These are phyloP conservation scores for Agroathelia rolfsii DNA, from an alignment of 1,284 basidiomycete species.

Conservation along the genomic window DNA sequence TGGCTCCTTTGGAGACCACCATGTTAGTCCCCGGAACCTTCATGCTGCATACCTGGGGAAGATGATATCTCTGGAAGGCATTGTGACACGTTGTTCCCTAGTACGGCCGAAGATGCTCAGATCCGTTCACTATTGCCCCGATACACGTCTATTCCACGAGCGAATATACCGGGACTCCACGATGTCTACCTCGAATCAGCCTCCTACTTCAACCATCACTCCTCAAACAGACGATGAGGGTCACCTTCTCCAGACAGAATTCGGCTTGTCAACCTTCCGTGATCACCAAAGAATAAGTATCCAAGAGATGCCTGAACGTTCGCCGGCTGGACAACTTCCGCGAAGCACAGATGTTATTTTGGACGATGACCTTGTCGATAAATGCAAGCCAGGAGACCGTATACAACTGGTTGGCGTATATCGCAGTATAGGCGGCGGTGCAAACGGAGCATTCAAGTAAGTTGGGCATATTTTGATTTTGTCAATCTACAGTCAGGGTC, in stretches of 20 bases:
- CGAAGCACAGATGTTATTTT: conserved; percentile 93
- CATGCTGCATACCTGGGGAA: conserved; percentile 84
- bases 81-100: conserved; percentile 95
- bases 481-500: conserved; percentile 10
- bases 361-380: conserved; percentile 95
- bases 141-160: conserved; percentile 77
- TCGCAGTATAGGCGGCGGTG: conserved; percentile 86
- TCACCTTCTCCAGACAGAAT: conserved; percentile 84
- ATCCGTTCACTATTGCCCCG: conserved; percentile 92
- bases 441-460: conserved; percentile 86
- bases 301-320: conserved; percentile 99
- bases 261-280: conserved; percentile 84
- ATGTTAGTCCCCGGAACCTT: conserved; percentile 91
- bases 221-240: conserved; percentile 92
- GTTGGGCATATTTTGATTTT: conserved; percentile 27
- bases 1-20: conserved; percentile 98
- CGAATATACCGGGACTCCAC: conserved; percentile 92
- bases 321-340: conserved; percentile 94
- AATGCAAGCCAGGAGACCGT: conserved; percentile 95
- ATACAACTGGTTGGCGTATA: conserved; percentile 96
- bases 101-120: conserved; percentile 98
- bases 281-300: conserved; percentile 98
- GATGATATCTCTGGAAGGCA: conserved; percentile 97
- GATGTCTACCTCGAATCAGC: conserved; percentile 73
- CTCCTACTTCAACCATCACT: conserved; percentile 86